Conservation (phyloP, 2,329 filamentous ascomycete species). For the Fusarium pseudograminearum region DNA sequence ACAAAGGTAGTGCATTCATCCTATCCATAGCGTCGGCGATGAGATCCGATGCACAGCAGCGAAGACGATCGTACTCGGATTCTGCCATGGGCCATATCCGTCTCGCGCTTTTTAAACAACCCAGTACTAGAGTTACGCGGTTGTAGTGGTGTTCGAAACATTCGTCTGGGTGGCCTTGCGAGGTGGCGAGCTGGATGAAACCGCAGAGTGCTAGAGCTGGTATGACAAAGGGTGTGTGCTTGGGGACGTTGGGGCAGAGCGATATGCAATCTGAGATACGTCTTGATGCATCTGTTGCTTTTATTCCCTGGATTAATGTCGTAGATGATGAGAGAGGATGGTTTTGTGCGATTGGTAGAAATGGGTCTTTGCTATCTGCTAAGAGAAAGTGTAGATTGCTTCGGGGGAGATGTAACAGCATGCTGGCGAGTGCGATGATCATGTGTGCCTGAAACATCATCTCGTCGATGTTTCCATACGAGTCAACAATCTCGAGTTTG, state of each 20-base stretch:
- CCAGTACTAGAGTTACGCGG: conserved; percentile 28
- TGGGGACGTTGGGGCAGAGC: conserved; percentile 34
- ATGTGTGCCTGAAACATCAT: conserved; percentile 44
- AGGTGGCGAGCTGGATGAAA: conserved; percentile 39
- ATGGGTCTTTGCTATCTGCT: conserved; percentile 24
- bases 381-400: conserved; percentile 29
- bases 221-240: conserved; percentile 40
- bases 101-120: conserved; percentile 34
- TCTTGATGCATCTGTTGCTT: conserved; percentile 42
- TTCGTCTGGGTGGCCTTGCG: conserved; percentile 36
- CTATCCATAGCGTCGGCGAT: conserved; percentile 40
- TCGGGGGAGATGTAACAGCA: conserved; percentile 40
- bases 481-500: conserved; percentile 38
- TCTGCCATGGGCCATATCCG: conserved; percentile 39
- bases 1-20: conserved; percentile 40
- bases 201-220: conserved; percentile 33
- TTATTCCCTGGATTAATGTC: conserved; percentile 37
- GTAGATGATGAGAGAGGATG: conserved; percentile 28
- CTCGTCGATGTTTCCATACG: conserved; percentile 41
- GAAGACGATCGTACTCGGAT: conserved; percentile 34
- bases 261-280: conserved; percentile 41
- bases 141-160: conserved; percentile 44
- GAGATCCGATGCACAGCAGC: conserved; percentile 30
- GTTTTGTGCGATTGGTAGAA: conserved; percentile 14
- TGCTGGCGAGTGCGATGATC: conserved; percentile 38